Conservation (phyloP, 1,284 basidiomycete species). For the Austroboletus novae-zelandiae region DNA sequence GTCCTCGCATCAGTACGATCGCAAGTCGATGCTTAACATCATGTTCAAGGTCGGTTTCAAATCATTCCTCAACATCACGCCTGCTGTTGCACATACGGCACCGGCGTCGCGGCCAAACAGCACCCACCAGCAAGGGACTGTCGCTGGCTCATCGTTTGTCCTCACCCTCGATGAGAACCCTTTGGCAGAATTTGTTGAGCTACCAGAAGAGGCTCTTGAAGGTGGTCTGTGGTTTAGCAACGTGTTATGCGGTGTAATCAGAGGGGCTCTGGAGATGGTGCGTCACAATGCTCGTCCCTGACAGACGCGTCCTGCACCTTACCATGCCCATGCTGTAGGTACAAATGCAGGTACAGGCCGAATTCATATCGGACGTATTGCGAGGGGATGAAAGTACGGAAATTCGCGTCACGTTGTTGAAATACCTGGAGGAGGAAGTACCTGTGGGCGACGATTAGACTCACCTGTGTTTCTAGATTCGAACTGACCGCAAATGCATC, state of each 20-base stretch:
- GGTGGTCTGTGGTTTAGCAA: conserved; percentile 97
- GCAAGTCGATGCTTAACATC: background rate
- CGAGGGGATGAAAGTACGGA: conserved; percentile 95
- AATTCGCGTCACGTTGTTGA: conserved; percentile 86
- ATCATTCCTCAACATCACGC: conserved; percentile 93
- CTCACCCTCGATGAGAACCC: conserved; percentile 96
- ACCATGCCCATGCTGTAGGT: conserved; percentile 53
- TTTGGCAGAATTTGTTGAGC: conserved; percentile 93
- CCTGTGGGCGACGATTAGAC: conserved; percentile 75
- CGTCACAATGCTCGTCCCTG: conserved; percentile 22
- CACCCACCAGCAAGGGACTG: conserved; percentile 35
- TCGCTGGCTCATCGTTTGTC: conserved; percentile 63
- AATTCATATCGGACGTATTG: conserved; percentile 88
- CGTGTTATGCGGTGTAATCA: conserved; percentile 89
- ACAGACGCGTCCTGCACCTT: conserved; percentile 11
- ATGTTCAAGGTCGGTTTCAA: conserved; percentile 90
- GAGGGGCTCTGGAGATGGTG: conserved; percentile 97
- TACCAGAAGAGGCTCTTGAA: conserved; percentile 90
- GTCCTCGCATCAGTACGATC: no score
- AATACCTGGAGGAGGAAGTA: conserved; percentile 94
- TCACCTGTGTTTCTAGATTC: conserved; percentile 22
- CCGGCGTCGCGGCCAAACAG: conserved; percentile 46
- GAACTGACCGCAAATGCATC: background rate
- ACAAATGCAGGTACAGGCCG: conserved; percentile 93
- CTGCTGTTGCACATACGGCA: conserved; percentile 69